phyloP scores from a whole-genome alignment of 495 filamentous ascomycete species.

The Immersiella caudata region DNA sequence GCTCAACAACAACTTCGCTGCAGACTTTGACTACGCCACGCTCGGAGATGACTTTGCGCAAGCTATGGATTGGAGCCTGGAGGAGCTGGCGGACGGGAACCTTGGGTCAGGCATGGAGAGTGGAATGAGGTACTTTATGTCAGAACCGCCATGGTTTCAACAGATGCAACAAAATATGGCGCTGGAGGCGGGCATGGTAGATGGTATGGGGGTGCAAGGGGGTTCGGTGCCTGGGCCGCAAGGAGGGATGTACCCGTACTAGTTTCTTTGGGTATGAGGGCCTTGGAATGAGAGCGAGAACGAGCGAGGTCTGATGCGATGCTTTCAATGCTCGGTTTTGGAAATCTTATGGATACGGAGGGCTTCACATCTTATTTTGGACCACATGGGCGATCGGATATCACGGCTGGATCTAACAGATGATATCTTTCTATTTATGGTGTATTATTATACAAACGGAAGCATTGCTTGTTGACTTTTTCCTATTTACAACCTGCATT shows the following conservation, averaged over 20 bases:
- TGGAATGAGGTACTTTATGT: slow-evolving; percentile 36
- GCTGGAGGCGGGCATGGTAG: neutral
- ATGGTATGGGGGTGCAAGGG: neutral
- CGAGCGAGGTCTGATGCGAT: no score
- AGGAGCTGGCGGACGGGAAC: slow-evolving; percentile 37
- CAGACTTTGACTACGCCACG: slow-evolving; percentile 43
- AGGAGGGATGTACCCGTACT: slow-evolving; percentile 4
- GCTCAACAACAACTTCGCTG: slow-evolving; percentile 34
- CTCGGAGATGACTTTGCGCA: slow-evolving; percentile 53
- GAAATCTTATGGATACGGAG: no score
- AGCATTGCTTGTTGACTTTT: neutral
- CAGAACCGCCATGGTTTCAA: slow-evolving; percentile 28
- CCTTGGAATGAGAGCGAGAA: neutral
- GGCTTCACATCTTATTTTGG: no score
- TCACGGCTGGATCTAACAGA: no score
- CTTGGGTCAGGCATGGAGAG: slow-evolving; percentile 34
- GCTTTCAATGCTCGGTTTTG: no score
- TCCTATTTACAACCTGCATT: neutral
- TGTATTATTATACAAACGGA: neutral
- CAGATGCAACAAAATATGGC: slow-evolving; percentile 17
- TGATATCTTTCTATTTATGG: no score
- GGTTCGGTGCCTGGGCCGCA: neutral
- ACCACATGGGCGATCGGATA: no score
- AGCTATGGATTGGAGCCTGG: slow-evolving; percentile 55
- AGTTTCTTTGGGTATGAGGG: neutral